Evolutionary conservation across 345 rosid species (phyloP), one percentile per base, ranked within the genome.

Genomic region (Populus tremula): DNA sequence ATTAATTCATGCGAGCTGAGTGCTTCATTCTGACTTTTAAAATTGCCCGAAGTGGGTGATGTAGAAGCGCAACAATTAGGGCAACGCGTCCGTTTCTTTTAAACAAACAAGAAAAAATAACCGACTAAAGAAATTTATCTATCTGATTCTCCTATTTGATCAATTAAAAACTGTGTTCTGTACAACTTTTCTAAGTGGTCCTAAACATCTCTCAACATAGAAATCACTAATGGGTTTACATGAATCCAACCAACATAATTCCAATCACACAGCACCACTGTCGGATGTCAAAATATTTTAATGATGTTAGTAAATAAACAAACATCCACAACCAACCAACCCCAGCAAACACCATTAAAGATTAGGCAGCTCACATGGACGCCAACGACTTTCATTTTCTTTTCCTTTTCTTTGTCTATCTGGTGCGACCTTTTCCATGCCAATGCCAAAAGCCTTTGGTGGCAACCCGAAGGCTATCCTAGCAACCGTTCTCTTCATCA

Each of bases 141-240:
- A 27, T 45, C 69, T 33, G 67, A 8, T 21, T 38, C 53, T 73
- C 65, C 27, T 69, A 69, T 23, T 8, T 33, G 47, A 16, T 27
- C 18, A 50, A 72, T 59, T 38, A 35, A 72, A 77, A 70, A 59
- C 67, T 81, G 45, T 69, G 25, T 25, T n/a, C 75, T 71, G 66
- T 79, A 82, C 85, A 82, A n/a, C 72, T 66, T 62, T 64, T 56
- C 33, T 17, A 11, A 70, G 77, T 56, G 72, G 18, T 72, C 76
- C 71, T 63, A 66, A 20, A 18, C 67, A 70, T 41, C 33, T 45
- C 68, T 27, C 68, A 12, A 16, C 49, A 20, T 38, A 61, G 72
- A 45, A 69, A 74, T 77, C 73, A 82, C 61, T 70, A 76, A 63
- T 53, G 80, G 81, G 76, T 64, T 47, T 69, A 54, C 72, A 49